Conservation (phyloP, 495 filamentous ascomycete species). For the Podospora australis region DNA sequence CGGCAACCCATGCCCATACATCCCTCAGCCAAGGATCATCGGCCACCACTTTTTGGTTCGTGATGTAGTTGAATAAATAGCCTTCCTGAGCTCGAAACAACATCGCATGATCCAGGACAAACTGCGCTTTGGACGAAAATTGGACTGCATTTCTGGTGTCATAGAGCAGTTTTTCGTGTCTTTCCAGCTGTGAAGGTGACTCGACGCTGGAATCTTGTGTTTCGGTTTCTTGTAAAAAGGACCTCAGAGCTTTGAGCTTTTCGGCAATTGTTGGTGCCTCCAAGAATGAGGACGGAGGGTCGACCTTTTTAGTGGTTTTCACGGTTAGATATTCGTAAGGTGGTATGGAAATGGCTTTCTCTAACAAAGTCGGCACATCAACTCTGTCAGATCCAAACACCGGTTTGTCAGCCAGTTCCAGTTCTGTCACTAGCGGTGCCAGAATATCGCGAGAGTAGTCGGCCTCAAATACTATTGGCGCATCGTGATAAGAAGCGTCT, state of each 20-base stretch:
- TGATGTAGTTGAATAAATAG: slow-evolving; percentile 68
- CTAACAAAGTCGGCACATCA: slow-evolving; percentile 25
- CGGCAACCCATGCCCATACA: slow-evolving; percentile 69
- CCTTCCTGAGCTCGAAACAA: slow-evolving; percentile 56
- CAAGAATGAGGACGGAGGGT: slow-evolving; percentile 22
- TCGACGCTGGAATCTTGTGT: slow-evolving; percentile 6
- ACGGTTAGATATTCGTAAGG: slow-evolving; percentile 23
- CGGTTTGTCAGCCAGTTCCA: slow-evolving; percentile 33
- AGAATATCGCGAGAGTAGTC: slow-evolving; percentile 35
- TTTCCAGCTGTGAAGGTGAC: slow-evolving; percentile 32
- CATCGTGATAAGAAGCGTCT: slow-evolving; percentile 35
- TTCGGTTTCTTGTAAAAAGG: slow-evolving; percentile 18
- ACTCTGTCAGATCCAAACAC: slow-evolving; percentile 40
- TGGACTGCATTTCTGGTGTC: slow-evolving; percentile 37
- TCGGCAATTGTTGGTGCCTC: slow-evolving; percentile 31
- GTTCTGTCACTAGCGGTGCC: slow-evolving; percentile 38
- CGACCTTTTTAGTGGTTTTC: slow-evolving; percentile 14
- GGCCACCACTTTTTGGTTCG: slow-evolving; percentile 58
- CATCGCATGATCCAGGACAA: slow-evolving; percentile 38
- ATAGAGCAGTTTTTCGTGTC: slow-evolving; percentile 41
- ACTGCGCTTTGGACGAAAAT: slow-evolving; percentile 32
- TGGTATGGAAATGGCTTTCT: slow-evolving; percentile 24
- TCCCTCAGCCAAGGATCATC: slow-evolving; percentile 72
- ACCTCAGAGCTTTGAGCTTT: slow-evolving; percentile 32
- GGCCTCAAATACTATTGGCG: slow-evolving; percentile 42